phyloP scores from a whole-genome alignment of 257 asterid genomes.

The Ocimum tenuiflorum region DNA sequence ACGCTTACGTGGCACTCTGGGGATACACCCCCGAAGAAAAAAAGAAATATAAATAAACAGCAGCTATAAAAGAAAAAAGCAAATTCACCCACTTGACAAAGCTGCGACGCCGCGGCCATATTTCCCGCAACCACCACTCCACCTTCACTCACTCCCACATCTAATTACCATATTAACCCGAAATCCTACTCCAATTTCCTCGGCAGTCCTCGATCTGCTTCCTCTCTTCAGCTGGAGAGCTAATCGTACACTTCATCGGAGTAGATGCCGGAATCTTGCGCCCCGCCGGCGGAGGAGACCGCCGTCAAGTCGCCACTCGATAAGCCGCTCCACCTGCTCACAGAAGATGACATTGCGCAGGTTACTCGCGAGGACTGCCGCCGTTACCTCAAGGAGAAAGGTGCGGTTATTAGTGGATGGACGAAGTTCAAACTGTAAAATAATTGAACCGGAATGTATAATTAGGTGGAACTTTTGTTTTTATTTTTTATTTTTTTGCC shows the following conservation, averaged over 20 bases:
- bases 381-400: conserved; percentile 89
- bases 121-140: conserved; percentile 31
- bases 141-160: conserved; percentile 25
- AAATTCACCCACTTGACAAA: conserved; percentile 20
- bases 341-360: conserved; percentile 98
- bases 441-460: conserved; percentile 7
- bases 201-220: conserved; percentile 24
- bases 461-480: neutral
- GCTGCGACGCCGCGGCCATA: conserved; percentile 55
- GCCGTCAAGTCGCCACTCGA: conserved; percentile 67
- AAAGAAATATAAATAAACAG: neutral
- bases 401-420: conserved; percentile 29
- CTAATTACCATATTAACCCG: conserved; percentile 7
- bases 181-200: conserved; percentile 7
- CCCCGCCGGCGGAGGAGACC: conserved; percentile 47
- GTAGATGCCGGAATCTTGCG: conserved; percentile 40
- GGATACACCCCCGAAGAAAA: conserved; percentile 18
- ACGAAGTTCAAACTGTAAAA: neutral
- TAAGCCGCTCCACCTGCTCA: conserved; percentile 79
- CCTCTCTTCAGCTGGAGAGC: conserved; percentile 4
- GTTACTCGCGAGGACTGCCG: conserved; percentile 99
- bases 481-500: neutral
- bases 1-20: conserved; percentile 26
- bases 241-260: conserved; percentile 19
- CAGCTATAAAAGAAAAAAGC: neutral